A percentile compares a stretch with the other conserved stretches of the same genome.
Conservation (phyloP, 345 rosid species). For the Eucalyptus albens region DNA sequence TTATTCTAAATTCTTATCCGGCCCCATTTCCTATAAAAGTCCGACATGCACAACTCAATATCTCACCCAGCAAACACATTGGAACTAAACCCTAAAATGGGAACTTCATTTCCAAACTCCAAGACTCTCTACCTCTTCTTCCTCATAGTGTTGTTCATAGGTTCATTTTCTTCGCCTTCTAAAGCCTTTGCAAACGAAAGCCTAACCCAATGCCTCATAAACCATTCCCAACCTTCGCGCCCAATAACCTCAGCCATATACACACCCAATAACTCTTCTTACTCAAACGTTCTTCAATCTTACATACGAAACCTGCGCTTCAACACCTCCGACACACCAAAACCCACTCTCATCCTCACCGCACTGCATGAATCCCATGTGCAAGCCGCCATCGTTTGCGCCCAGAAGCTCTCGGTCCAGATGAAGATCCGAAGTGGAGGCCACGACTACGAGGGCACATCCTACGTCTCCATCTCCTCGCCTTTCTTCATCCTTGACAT, state of each 20-base stretch:
- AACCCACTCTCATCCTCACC: constrained; percentile 26
- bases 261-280: constrained; percentile 1
- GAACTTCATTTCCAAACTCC: not conserved
- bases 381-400: constrained; percentile 8
- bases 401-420: not conserved
- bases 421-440: constrained; percentile 22
- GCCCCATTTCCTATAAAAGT: not conserved
- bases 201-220: not conserved
- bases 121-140: not conserved
- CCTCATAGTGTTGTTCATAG: not conserved
- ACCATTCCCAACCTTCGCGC: not conserved
- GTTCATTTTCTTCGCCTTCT: not conserved
- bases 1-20: not conserved
- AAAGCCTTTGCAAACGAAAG: not conserved
- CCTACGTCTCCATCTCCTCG: constrained; percentile 6
- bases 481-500: constrained; percentile 6
- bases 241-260: constrained; percentile 4
- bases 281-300: constrained; percentile 1
- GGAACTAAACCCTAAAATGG: not conserved
- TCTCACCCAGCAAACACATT: not conserved
- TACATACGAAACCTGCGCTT: constrained; percentile 23
- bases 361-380: constrained; percentile 7
- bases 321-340: constrained; percentile 12
- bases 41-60: not conserved
- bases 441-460: constrained; percentile 13